Evolutionary conservation across 2,329 filamentous ascomycete species (phyloP), one percentile per base, ranked within the genome.

Genomic region (Calonectria hawksworthii): DNA sequence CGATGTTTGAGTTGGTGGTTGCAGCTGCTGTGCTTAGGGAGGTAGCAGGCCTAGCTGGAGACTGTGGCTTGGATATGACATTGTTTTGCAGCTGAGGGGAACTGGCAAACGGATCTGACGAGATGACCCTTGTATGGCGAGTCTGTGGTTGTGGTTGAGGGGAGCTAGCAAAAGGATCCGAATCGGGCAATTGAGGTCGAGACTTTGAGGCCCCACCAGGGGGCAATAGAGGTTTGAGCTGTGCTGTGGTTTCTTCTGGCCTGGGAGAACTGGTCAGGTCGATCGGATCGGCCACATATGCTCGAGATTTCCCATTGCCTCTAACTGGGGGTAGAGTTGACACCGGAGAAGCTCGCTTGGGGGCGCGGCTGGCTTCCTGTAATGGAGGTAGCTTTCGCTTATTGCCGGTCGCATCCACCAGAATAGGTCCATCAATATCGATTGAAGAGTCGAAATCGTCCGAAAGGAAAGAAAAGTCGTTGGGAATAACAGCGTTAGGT

Each of bases 391-490:
- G 74, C 34, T 80, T 78, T 16, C 82, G 86, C 61, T 83, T 84
- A 6, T 80, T 80, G 6, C 81, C 81, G 4, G 77, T 72, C 3
- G 73, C 32, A 13, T 81, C 77, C 8, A 41, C 52, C 64, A 76
- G 51, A 67, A 63, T 81, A 74, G 70, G 77, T 10, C 83, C 82
- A 10, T 85, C 84, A 2, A 87, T 73, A 11, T 86, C 84, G 6
- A 84, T 81, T 0, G 84, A 87, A 10, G 82, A 84, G 52, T 89
- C 86, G 64, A 87, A 87, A 54, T 89, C 87, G 28, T 81, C 80
- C 11, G 80, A 81, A n/a, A 81, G 70, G 38, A 81, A 77, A 3
- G 77, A 32, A 56, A 67, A 69, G 16, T 76, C 76, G 26, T 75
- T 63, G 1, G 72, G 73, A 1, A 23, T 23, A 47, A 75, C 21